A percentile compares a stretch with the other conserved stretches of the same genome.
Evolutionary conservation across 345 rosid genomes (phyloP).

Genomic region (Syzygium grande): DNA sequence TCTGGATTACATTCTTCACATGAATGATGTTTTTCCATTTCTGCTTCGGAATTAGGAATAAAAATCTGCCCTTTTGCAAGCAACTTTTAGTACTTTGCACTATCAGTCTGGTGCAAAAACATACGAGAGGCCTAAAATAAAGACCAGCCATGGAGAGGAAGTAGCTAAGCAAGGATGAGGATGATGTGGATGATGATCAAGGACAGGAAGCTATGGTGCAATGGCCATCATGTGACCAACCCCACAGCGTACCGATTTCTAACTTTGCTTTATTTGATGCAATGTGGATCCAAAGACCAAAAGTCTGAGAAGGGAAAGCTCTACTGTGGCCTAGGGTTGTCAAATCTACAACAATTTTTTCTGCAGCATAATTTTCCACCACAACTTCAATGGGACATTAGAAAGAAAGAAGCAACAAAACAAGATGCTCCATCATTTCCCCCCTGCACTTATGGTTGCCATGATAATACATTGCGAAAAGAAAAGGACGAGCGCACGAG

Average conservation of each 20-base stretch:
- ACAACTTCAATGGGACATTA: background rate
- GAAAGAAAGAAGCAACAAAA: background rate
- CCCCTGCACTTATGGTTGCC: background rate
- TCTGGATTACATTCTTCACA: background rate
- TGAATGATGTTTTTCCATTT: background rate
- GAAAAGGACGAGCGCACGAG: background rate
- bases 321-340: background rate
- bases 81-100: background rate
- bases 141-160: background rate
- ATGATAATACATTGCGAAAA: background rate
- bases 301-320: background rate
- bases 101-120: background rate
- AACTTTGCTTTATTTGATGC: constrained; percentile 1
- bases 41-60: background rate
- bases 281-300: constrained; percentile 9
- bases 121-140: background rate
- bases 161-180: background rate
- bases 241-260: background rate
- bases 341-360: background rate
- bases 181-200: background rate
- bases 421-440: background rate
- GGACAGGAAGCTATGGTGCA: background rate
- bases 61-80: background rate
- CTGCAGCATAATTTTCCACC: background rate
- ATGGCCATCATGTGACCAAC: background rate